Percentiles rank a stretch among this genome's conserved stretches.
These are phyloP conservation scores for Penicillium malachiteum DNA, from an alignment of 495 filamentous ascomycete species.

Conservation along the genomic window DNA sequence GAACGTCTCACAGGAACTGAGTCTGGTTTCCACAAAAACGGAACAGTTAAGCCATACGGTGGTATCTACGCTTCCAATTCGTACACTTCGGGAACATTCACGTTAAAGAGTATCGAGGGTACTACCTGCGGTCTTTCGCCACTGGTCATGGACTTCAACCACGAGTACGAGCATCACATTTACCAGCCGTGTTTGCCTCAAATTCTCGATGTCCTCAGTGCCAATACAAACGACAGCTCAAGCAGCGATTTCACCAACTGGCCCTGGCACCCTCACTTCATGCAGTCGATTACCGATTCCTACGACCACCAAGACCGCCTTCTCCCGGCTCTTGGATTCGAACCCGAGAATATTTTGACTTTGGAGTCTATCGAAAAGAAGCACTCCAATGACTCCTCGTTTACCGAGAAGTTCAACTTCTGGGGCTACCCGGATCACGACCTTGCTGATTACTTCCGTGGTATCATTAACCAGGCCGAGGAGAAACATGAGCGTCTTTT, in stretches of 20 bases:
- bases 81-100: conserved; percentile 38
- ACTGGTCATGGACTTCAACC: conserved; percentile 43
- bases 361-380: conserved; percentile 31
- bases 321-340: conserved; percentile 31
- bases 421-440: conserved; percentile 43
- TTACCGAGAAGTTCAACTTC: conserved; percentile 38
- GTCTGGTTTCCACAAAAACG: conserved; percentile 17
- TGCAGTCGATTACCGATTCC: conserved; percentile 34
- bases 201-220: conserved; percentile 34
- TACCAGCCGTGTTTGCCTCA: conserved; percentile 47
- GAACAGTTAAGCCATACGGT: conserved; percentile 28
- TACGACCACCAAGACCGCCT: conserved; percentile 25
- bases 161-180: conserved; percentile 38
- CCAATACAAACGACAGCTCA: conserved; percentile 27
- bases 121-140: conserved; percentile 43
- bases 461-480: conserved; percentile 37
- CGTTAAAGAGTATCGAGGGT: conserved; percentile 40
- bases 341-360: conserved; percentile 24
- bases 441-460: conserved; percentile 34
- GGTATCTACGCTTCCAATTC: conserved; percentile 39
- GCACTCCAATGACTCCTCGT: conserved; percentile 19
- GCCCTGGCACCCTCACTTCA: conserved; percentile 28
- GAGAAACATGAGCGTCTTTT: conserved; percentile 38
- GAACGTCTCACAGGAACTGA: conserved; percentile 35
- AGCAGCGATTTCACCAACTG: conserved; percentile 27